Base-by-base conservation (phyloP, 2,329 filamentous ascomycete species). In the Lachnellula arida region DNA sequence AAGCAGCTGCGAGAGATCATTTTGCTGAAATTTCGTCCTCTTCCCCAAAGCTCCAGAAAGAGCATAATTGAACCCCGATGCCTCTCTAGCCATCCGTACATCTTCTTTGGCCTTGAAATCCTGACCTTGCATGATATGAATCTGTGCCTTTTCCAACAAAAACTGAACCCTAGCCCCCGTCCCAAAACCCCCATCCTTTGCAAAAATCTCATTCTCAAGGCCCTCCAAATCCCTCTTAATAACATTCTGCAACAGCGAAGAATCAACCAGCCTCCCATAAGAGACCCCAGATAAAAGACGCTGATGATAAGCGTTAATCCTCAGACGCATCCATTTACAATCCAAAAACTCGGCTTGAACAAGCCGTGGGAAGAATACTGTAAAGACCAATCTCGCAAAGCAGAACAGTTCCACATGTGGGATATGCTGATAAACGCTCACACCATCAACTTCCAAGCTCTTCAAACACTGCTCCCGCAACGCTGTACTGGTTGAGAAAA, bases 1-100 rank as follows among this genome's bases (percentile, higher is more conserved):
- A 1, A 99, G 88, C 28, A 99, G 78, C 71, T 99, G 94, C 65
- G 91, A 96, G 59, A 85, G 85, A 65, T 86, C 87, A 58, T 84
- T 88, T 67, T 91, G 80, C 71, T 95, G 90, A 55, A 85, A 95
- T 63, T 82, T 87, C 1, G 90, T 95, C 58, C 88, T 78, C 73
- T 91, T 97, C 15, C 94, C 94, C 62, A 99, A 73, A 22, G 89
- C 84, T 39, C 94, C 94, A 0, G 91, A 95, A 54, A 99, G 71
- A 0, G 86, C 87, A 71, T 95, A 97, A 17, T 83, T 78, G 56
- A 99, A 89, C 0, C 82, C 81, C n/a, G 85, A 86, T 37, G 82
- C 73, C 46, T 75, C 73, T 0, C 85, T 81, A 0, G 92, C 92
- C 55, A 81, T 75, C 23, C 85, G 79, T 5, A 99, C 74, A 59